Evolutionary conservation across 768 basidiomycete species (phyloP).

Genomic region (Lentinula sp.): DNA sequence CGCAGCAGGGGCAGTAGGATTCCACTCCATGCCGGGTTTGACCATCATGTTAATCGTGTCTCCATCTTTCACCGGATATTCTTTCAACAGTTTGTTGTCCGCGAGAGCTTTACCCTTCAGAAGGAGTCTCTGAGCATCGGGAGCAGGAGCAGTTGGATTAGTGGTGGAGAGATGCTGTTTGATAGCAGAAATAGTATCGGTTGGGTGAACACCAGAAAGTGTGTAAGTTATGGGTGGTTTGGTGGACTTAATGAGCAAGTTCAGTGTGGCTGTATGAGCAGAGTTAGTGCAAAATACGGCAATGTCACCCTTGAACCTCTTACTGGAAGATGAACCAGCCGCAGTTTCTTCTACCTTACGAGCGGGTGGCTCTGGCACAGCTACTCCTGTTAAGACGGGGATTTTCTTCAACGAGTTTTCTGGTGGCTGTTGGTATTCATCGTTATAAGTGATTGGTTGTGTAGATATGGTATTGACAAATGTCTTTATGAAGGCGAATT

Average conservation of each 20-base stretch:
- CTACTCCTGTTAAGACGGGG: slow-evolving; percentile 57
- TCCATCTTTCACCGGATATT: slow-evolving; percentile 79
- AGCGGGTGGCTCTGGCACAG: slow-evolving; percentile 59
- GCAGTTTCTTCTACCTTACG: slow-evolving; percentile 37
- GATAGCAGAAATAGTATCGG: slow-evolving; percentile 79
- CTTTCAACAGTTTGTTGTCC: slow-evolving; percentile 84
- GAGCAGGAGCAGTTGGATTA: slow-evolving; percentile 64
- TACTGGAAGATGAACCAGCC: slow-evolving; percentile 25
- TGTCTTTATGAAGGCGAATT: slow-evolving; percentile 62
- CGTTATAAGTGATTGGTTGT: slow-evolving; percentile 62
- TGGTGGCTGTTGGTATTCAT: slow-evolving; percentile 75
- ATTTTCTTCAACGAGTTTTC: slow-evolving; percentile 61
- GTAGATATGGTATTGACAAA: slow-evolving; percentile 58
- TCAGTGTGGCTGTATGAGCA: slow-evolving; percentile 37
- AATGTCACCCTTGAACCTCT: slow-evolving; percentile 7
- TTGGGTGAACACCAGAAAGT: slow-evolving; percentile 57
- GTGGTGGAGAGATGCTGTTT: slow-evolving; percentile 65
- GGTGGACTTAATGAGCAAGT: slow-evolving; percentile 82
- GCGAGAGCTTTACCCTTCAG: slow-evolving; percentile 93
- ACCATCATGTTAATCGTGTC: slow-evolving; percentile 83
- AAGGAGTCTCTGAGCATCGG: slow-evolving; percentile 78
- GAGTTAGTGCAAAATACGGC: not conserved
- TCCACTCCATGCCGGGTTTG: slow-evolving; percentile 70
- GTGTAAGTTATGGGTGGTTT: slow-evolving; percentile 80
- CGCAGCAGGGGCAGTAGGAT: slow-evolving; percentile 31